Conservation (phyloP, 2,329 filamentous ascomycete species). For the Cordyceps cicadae region DNA sequence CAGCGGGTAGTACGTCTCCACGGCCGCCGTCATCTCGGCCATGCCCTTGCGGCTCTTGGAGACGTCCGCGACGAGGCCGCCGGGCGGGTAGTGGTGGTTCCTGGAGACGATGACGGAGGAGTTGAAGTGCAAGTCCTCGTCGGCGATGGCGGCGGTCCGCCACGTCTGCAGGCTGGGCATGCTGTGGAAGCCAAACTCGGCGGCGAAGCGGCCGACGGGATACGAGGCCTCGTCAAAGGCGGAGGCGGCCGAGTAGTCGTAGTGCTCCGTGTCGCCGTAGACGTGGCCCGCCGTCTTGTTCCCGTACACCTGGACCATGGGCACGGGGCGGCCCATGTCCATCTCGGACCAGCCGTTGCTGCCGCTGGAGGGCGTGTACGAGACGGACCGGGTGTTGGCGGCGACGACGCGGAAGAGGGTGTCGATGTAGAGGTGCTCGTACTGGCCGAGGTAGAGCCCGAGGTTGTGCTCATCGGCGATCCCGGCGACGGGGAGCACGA, state of each 20-base stretch:
- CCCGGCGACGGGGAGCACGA: conserved; percentile 32
- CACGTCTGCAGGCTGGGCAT: conserved; percentile 11
- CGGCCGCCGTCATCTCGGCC: conserved; percentile 51
- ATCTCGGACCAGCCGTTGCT: conserved; percentile 10
- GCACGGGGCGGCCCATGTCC: conserved; percentile 2
- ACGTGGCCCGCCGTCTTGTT: conserved; percentile 5
- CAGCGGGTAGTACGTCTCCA: conserved; percentile 46
- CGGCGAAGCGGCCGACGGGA: conserved; percentile 8
- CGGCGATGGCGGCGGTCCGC: not conserved
- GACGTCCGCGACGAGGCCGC: not conserved
- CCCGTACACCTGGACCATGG: conserved; percentile 9
- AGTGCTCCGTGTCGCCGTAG: conserved; percentile 10
- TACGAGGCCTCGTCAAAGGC: conserved; percentile 3
- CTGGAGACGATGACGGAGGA: conserved; percentile 4
- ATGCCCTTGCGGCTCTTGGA: conserved; percentile 27
- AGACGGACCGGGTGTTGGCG: conserved; percentile 7
- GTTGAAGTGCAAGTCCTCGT: conserved; percentile 10
- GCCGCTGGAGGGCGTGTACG: conserved; percentile 9
- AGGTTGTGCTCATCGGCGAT: not conserved
- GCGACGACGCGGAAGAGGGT: conserved; percentile 5
- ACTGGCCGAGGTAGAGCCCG: conserved; percentile 1
- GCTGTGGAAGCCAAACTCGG: conserved; percentile 10
- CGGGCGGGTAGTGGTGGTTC: conserved; percentile 45
- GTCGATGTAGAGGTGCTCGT: conserved; percentile 9
- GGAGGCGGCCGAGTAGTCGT: not conserved